Conservation (phyloP, 345 rosid species). For the Gossypium ekmanianum region DNA sequence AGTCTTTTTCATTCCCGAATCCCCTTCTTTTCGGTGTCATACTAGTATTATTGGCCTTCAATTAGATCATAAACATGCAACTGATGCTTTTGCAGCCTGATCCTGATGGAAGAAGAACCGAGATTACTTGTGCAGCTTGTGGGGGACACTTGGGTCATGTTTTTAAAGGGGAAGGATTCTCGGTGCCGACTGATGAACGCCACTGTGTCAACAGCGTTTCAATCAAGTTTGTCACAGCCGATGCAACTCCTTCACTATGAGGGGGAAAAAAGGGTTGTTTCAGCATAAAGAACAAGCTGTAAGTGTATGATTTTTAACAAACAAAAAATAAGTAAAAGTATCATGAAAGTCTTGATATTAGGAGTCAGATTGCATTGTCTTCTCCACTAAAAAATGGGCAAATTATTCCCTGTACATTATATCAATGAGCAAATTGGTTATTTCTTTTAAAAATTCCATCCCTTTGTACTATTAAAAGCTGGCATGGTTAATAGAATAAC, state of each 20-base stretch:
- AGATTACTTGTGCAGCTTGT: slow-evolving; percentile 72
- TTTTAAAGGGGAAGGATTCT: slow-evolving; percentile 72
- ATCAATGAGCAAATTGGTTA: no score
- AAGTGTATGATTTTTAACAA: neutral
- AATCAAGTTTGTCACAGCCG: slow-evolving; percentile 48
- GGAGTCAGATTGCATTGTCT: no score
- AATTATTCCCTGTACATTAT: no score
- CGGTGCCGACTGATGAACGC: slow-evolving; percentile 56
- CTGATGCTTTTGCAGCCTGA: slow-evolving; percentile 49
- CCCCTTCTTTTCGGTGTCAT: neutral
- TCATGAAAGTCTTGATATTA: no score
- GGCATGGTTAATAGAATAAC: no score
- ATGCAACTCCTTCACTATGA: slow-evolving; percentile 31
- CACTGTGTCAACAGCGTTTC: slow-evolving; percentile 76
- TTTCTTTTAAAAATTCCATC: no score
- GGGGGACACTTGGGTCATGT: slow-evolving; percentile 81
- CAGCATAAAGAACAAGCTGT: slow-evolving; percentile 12
- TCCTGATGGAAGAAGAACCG: slow-evolving; percentile 66
- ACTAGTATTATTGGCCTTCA: neutral
- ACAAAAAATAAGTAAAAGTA: neutral
- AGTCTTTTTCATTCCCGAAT: slow-evolving; percentile 19
- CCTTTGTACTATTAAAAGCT: no score
- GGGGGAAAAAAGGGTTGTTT: neutral
- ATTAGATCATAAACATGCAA: neutral
- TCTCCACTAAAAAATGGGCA: no score